Evolutionary conservation across 441 rosid species (phyloP), one percentile per base, ranked within the genome.

Genomic region (Croton setiger): DNA sequence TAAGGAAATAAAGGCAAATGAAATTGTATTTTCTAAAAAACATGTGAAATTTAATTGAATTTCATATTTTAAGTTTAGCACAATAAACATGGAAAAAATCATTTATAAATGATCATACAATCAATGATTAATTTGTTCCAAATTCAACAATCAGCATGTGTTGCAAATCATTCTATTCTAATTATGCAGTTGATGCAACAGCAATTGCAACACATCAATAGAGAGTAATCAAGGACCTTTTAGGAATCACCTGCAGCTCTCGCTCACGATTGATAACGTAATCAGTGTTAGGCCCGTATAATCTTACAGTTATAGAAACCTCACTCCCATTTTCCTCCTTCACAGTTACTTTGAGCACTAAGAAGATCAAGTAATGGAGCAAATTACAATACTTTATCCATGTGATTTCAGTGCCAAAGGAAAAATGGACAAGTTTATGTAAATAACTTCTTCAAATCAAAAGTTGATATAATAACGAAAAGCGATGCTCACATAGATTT

Each of bases 201-300:
- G 14, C 6, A 39, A 36, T 39, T 49, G 27, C 43, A 43, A 43
- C 18, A 18, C 15, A n/a, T 12, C 23, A n/a, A 12, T 3, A 20
- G 18, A 14, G 14, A 21, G 1, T 37, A 21, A 53, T 51, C 31
- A 71, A 23, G 51, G 35, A 9, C 58, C 31, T 23, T 44, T 0
- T 41, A 39, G 27, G 47, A 61, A 44, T 73, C 73, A 96, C 98
- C 86, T 79, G 84, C 69, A 89, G 72, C 73, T 96, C 99, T 41
- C 97, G 80, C 71, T 84, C 82, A 0, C 98, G 88, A 70, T 96
- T 84, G 64, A 96, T 88, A 62, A 96, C 97, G 82, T 83, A 85
- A 71, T 96, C 97, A 0, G 99, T 96, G 79, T 93, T 91, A 27
- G 99, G 97, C 17, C 99, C 99, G 65, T 86, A 93, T 2, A 96